These are phyloP conservation scores for Rhamnella rubrinervis DNA, from an alignment of 331 rosid genomes.

Conservation along the genomic window DNA sequence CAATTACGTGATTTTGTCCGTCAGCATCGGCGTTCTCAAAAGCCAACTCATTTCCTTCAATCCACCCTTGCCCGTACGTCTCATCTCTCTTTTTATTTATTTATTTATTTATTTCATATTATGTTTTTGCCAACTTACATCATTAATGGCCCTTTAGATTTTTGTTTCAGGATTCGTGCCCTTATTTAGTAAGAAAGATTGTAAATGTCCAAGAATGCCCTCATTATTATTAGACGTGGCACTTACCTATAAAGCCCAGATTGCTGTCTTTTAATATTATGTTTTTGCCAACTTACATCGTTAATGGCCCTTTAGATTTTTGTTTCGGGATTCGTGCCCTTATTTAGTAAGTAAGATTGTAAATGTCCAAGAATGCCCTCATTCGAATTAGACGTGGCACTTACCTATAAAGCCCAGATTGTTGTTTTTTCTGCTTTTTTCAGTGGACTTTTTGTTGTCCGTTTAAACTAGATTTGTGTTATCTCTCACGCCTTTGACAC, in stretches of 20 bases:
- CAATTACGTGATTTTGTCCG: conserved; percentile 79
- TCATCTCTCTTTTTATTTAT: conserved; percentile 19
- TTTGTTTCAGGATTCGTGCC: neutral
- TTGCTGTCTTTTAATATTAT: no score
- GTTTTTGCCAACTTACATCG: no score
- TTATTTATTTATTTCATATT: conserved; percentile 10
- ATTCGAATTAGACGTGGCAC: no score
- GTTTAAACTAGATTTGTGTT: neutral
- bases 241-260: neutral
- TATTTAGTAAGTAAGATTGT: neutral
- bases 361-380: neutral
- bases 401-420: no score
- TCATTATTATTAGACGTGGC: no score
- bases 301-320: neutral
- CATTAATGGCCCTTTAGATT: neutral
- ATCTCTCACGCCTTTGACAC: neutral
- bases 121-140: neutral
- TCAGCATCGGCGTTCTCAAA: conserved; percentile 95
- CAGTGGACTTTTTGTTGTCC: no score
- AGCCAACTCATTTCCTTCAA: conserved; percentile 75
- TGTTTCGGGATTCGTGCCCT: neutral
- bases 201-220: neutral
- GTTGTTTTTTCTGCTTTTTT: no score
- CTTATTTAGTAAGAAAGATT: neutral
- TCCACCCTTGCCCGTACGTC: conserved; percentile 90